Percentiles rank a stretch among this genome's conserved stretches.
phyloP scores from a whole-genome alignment of 495 filamentous ascomycete genomes.

The Rostrohypoxylon terebratum region DNA sequence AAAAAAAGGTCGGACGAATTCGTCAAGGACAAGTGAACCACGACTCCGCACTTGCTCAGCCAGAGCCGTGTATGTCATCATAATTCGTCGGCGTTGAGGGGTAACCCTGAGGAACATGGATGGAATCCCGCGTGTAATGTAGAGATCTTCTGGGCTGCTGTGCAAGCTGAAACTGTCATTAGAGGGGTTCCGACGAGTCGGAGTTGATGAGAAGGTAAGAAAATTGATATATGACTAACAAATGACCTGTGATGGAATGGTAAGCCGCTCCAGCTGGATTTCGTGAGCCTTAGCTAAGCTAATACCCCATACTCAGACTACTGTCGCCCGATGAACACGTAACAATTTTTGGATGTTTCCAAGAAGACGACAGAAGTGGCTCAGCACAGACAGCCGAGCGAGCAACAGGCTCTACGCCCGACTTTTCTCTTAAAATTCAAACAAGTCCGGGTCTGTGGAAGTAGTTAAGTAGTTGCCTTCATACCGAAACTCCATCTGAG shows the following conservation, averaged over 20 bases:
- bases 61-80: not conserved
- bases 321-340: constrained; percentile 4
- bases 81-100: not conserved
- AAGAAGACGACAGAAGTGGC: not conserved
- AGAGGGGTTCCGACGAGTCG: not conserved
- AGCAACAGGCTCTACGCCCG: not conserved
- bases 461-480: not conserved
- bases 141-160: not conserved
- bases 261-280: not conserved
- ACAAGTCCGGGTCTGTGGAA: not conserved
- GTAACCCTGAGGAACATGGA: not conserved
- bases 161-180: not conserved
- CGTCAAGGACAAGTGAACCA: not conserved
- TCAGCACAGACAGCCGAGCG: constrained; percentile 1
- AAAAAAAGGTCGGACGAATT: not conserved
- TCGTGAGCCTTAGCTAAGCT: constrained; percentile 1
- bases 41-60: constrained; percentile 5
- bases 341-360: not conserved
- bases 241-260: not conserved
- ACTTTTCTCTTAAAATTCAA: not conserved
- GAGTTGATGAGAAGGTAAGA: not conserved
- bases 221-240: constrained; percentile 4
- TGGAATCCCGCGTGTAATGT: not conserved
- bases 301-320: constrained; percentile 10
- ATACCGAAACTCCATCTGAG: too few species aligned